Evolutionary conservation across 768 basidiomycete genomes (phyloP).

Genomic region (Russula foetens): DNA sequence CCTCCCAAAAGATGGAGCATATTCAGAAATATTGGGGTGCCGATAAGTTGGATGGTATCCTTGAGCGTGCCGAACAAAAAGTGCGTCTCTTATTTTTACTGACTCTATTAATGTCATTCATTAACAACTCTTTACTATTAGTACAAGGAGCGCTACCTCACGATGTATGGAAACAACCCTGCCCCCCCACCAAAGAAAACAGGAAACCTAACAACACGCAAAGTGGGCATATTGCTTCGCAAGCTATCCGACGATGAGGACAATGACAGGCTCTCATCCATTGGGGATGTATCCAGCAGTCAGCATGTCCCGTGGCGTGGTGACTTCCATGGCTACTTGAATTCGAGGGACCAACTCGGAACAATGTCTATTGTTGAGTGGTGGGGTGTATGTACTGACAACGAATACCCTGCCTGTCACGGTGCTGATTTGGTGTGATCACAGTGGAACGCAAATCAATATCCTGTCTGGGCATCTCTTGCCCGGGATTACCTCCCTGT

Average conservation of each 20-base stretch:
- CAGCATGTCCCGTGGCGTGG: neutral
- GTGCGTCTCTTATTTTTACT: neutral
- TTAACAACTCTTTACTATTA: neutral
- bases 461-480: conserved; percentile 31
- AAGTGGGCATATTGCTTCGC: neutral
- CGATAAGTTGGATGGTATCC: neutral
- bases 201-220: neutral
- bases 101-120: too few relatives aligned
- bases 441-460: conserved; percentile 20
- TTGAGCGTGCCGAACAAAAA: neutral
- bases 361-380: conserved; percentile 5
- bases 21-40: neutral
- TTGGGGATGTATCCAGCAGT: neutral
- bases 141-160: neutral
- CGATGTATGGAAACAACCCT: neutral
- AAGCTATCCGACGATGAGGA: neutral
- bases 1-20: neutral
- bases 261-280: neutral
- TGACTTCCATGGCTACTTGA: too few relatives aligned
- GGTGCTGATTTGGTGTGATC: too few relatives aligned
- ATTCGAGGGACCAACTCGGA: too few relatives aligned
- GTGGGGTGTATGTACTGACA: conserved; percentile 3
- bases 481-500: conserved; percentile 32
- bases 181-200: neutral
- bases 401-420: neutral